Evolutionary conservation across 2,329 filamentous ascomycete genomes (phyloP), one percentile per base, ranked within the genome.

Genomic region (Fusarium nanum): DNA sequence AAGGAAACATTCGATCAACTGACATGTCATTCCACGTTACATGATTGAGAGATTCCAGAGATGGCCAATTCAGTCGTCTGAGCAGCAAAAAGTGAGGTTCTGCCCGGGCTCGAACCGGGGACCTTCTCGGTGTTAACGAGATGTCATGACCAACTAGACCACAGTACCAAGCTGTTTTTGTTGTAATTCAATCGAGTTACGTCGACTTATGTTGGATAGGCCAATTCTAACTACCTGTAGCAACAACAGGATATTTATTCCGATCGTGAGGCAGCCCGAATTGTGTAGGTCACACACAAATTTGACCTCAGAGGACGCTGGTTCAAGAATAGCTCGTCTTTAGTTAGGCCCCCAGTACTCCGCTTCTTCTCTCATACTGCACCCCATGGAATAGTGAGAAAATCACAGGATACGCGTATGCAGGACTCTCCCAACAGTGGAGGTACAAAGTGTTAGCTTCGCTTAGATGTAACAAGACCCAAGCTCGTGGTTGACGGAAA

Each of bases 231-330:
- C 11, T 32, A 8, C 2, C 16, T 3, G 18, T 18, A 34, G 9
- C 5, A 37, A 34, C 0, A 7, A n/a, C 9, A 37, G 6, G 4
- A 7, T 32, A 1, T 37, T 5, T 3, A n/a, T 11, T 0, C 18
- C 6, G 16, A 37, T 37, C 18, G 9, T 2, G 9, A 11, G 4
- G 18, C 18, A n/a, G 34, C 34, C 16, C 16, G 18, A 3, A 6
- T 37, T 1, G 5, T 37, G 16, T 11, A 5, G 2, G 2, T 18
- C 2, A 37, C 9, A n/a, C 11, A 6, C 10, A 5, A 22, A 5
- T 4, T 37, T n/a, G 34, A n/a, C 4, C 10, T 4, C 6, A 10
- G 8, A 34, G 16, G 16, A 34, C 16, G 2, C 18, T 2, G 16
- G 8, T 5, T 34, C 32, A 34, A 34, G 16, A 34, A 6, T 9